Evolutionary conservation across 495 filamentous ascomycete genomes (phyloP).

Genomic region (Viridothelium virens): DNA sequence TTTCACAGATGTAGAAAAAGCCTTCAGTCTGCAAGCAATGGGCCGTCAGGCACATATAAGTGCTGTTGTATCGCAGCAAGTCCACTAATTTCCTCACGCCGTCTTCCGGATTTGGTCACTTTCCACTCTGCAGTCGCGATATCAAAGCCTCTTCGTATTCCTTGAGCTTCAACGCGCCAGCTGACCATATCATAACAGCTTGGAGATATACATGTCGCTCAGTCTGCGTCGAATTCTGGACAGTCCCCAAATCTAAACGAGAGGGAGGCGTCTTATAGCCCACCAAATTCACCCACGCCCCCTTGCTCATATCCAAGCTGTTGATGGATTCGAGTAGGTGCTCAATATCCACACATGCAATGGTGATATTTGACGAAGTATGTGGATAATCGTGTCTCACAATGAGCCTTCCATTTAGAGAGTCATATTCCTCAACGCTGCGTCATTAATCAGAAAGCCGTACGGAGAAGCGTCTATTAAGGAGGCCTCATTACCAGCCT

Average conservation of each 20-base stretch:
- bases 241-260: neutral
- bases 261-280: slow-evolving; percentile 49
- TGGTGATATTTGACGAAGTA: slow-evolving; percentile 30
- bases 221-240: neutral
- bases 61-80: neutral
- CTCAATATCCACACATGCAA: slow-evolving; percentile 59
- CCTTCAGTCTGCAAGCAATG: no score
- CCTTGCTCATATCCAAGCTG: slow-evolving; percentile 56
- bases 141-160: slow-evolving; percentile 19
- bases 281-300: slow-evolving; percentile 87
- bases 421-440: slow-evolving; percentile 65
- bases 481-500: slow-evolving; percentile 61
- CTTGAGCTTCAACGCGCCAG: slow-evolving; percentile 23
- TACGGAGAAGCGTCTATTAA: neutral
- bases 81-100: neutral
- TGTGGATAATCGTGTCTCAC: slow-evolving; percentile 62
- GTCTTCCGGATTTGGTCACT: neutral
- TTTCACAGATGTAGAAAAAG: no score
- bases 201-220: slow-evolving; percentile 16
- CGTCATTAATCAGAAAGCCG: slow-evolving; percentile 3
- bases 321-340: slow-evolving; percentile 59
- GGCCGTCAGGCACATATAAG: neutral
- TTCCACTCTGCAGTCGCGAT: neutral
- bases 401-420: slow-evolving; percentile 49
- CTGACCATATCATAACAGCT: slow-evolving; percentile 29